Conservation (phyloP, 2,329 filamentous ascomycete genomes). For the Clonostachys rosea region DNA sequence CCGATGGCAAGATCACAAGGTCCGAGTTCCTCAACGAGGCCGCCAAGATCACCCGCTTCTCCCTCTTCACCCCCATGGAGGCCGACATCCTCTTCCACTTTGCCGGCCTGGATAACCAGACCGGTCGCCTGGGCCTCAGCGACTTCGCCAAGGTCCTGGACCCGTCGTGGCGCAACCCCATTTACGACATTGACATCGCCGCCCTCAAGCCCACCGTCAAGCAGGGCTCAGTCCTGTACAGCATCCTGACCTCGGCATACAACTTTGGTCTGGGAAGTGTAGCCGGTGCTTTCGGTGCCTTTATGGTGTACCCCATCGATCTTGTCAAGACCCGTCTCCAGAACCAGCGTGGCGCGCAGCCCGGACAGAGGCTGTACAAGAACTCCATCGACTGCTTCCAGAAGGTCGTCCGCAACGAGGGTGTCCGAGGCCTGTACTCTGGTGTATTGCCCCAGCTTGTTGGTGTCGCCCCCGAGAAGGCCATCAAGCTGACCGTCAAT, state of each 20-base stretch:
- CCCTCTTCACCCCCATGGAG: constrained; percentile 96
- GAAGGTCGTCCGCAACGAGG: constrained; percentile 92
- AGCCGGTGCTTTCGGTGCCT: constrained; percentile 94
- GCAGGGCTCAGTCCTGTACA: constrained; percentile 44
- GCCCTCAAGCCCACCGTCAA: constrained; percentile 28
- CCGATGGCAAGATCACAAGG: constrained; percentile 93
- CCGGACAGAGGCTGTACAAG: constrained; percentile 88
- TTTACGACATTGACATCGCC: constrained; percentile 37
- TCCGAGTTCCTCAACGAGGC: constrained; percentile 95
- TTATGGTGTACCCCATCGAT: constrained; percentile 99
- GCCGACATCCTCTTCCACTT: constrained; percentile 99
- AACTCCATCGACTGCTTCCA: constrained; percentile 94
- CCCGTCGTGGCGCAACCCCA: constrained; percentile 75
- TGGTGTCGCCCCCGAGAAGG: constrained; percentile 98
- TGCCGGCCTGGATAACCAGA: constrained; percentile 84
- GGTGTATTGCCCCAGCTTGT: constrained; percentile 93
- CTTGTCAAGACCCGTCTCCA: constrained; percentile 98
- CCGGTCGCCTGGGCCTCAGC: constrained; percentile 72
- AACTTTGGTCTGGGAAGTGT: constrained; percentile 87
- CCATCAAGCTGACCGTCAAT: constrained; percentile 98
- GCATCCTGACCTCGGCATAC: constrained; percentile 67
- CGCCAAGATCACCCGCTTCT: constrained; percentile 85
- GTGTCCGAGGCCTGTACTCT: constrained; percentile 84
- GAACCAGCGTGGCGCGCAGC: constrained; percentile 81
- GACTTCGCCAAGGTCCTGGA: constrained; percentile 97